Evolutionary conservation across 306 rosid species (phyloP), one percentile per base, ranked within the genome.

Genomic region (Gastrolobium bilobum): DNA sequence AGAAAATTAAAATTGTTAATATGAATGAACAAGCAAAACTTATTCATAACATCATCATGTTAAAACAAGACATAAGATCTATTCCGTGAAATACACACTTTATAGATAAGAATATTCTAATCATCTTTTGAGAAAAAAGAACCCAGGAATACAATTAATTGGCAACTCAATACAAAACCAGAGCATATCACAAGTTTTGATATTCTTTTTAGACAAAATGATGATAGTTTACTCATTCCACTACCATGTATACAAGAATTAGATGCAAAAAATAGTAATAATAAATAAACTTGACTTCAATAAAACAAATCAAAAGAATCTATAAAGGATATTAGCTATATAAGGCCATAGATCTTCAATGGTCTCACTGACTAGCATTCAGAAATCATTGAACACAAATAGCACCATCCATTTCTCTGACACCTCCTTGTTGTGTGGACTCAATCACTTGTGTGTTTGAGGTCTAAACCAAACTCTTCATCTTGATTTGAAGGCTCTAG

Each of bases 281-380:
- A 11, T 4, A 78, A 64, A 79, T 44, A 57, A 72, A 81, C 85
- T 42, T 81, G 56, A 47, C 65, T 65, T 71, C 56, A 83, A 86
- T 87, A 54, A 79, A 89, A 89, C 81, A 85, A 86, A 87, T 81
- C 65, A 82, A 91, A 89, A 85, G 90, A 91, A 91, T 87, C 33
- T 80, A 61, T 77, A 74, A 79, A 72, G 79, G 78, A 84, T 42
- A 70, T 75, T 46, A 71, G 69, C 64, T 52, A 64, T 73, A 68
- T 79, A 77, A 57, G 74, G 74, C 29, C 54, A 54, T 57, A 51
- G 66, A 61, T 62, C 87, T 63, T 62, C 57, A 56, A 46, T 62
- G 63, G 0, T 69, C 26, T 30, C 39, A n/a, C 51, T 33, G 37
- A 53, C 57, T 51, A 40, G 52, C 73, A 68, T 76, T 69, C 82